Evolutionary conservation across 768 basidiomycete species (phyloP), one percentile per base, ranked within the genome.

Genomic region (Dictyophora rubrovolvata): DNA sequence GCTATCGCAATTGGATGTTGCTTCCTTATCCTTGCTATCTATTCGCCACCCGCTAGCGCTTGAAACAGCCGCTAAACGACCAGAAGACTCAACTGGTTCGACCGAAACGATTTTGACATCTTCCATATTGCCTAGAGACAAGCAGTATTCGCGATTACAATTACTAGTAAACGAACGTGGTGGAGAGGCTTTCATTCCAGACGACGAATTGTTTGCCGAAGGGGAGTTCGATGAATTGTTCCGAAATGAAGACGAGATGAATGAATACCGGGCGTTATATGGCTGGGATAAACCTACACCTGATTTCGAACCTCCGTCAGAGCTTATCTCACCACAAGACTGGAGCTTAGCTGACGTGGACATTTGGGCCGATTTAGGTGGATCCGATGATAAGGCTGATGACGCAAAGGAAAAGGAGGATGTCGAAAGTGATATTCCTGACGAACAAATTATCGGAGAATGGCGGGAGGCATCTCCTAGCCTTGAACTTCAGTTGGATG

Each of bases 141-240:
- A 70, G 52, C 51, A 66, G 21, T 87, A 83, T 1, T 83, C 84
- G 1, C 85, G 89, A 35, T 75, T 91, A 9, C 86, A 88, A 62
- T 69, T 84, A 23, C 76, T 91, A 35, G 71, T 76, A 0, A 72
- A 75, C 11, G 73, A 75, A 50, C 83, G 85, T 48, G 84, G 86
- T 49, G 84, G 83, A 36, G 75, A 75, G 51, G 72, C 71, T 6
- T 73, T 69, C 36, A 80, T 91, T 18, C 62, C 65, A 1, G 89
- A 92, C 61, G 83, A 87, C 8, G 89, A 90, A 60, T 71, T 91
- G 21, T 88, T 91, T 60, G 77, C 71, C 2, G 77, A 80, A 33
- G 85, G 82, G 2, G 89, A 91, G 68, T 68, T 87, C 23, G 87
- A 89, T 56, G 76, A 72, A 18, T 55, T 87, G 28, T 63, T 87